A percentile compares a stretch with the other conserved stretches of the same genome.
These are phyloP conservation scores for Erythrobasidium hasegawianum DNA, from an alignment of 1,284 basidiomycete species.

Conservation along the genomic window DNA sequence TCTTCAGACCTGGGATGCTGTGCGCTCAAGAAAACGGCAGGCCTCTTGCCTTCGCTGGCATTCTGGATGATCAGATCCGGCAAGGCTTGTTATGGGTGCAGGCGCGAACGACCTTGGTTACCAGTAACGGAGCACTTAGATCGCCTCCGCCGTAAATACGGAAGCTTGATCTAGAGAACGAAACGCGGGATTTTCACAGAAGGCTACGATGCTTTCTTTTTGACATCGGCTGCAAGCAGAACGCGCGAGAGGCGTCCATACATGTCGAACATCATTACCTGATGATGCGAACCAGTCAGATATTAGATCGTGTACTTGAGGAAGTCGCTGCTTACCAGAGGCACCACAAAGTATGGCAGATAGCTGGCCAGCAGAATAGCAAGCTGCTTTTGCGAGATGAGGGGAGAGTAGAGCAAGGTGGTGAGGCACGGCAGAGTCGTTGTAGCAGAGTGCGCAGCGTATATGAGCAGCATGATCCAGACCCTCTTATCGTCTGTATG, in stretches of 20 bases:
- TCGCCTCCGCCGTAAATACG: no score
- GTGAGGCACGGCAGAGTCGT: conserved; percentile 24
- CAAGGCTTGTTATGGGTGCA: conserved; percentile 21
- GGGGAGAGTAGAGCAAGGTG: conserved; percentile 2
- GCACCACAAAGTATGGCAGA: conserved; percentile 20
- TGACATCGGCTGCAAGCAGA: not conserved
- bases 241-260: not conserved
- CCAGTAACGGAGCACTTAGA: no score
- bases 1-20: conserved; percentile 14
- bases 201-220: not conserved
- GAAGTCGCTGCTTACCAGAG: conserved; percentile 7
- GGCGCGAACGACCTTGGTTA: not conserved
- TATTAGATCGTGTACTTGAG: no score
- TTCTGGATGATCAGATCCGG: conserved; percentile 24
- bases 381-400: conserved; percentile 14
- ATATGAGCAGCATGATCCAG: conserved; percentile 8
- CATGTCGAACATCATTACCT: conserved; percentile 18
- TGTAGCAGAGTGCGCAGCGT: conserved; percentile 27
- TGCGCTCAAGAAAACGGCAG: not conserved
- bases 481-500: conserved; percentile 13
- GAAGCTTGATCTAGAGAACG: no score
- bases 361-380: conserved; percentile 19
- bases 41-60: conserved; percentile 7
- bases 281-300: not conserved
- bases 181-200: no score